Conservation (phyloP, 305 asterid species). For the Fraxinus albicans region DNA sequence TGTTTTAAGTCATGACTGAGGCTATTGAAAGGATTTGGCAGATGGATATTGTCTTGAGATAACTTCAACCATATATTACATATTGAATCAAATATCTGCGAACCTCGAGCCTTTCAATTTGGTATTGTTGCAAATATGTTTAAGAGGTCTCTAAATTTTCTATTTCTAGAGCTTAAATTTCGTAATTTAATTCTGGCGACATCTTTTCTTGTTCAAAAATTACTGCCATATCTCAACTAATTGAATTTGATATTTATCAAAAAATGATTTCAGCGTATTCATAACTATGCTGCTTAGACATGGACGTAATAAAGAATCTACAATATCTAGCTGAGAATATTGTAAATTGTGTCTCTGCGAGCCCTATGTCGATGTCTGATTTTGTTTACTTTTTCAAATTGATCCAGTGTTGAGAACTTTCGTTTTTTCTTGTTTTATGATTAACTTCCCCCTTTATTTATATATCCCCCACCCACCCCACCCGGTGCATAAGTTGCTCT, state of each 20-base stretch:
- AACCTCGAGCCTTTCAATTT: constrained; percentile 3
- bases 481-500: background rate
- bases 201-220: background rate
- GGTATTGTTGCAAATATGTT: constrained; percentile 1
- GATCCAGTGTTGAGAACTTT: background rate
- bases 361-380: background rate
- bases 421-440: background rate
- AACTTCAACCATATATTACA: background rate
- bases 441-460: background rate
- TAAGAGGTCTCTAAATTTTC: background rate
- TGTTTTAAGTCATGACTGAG: background rate
- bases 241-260: constrained; percentile 6
- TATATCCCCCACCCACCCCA: background rate
- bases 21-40: constrained; percentile 5
- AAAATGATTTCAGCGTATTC: background rate
- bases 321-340: background rate
- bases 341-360: background rate
- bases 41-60: background rate
- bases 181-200: background rate
- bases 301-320: background rate
- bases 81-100: background rate
- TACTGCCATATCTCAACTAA: background rate
- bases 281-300: background rate
- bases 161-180: background rate
- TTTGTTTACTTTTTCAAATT: background rate